Conservation (phyloP, 2,329 filamentous ascomycete genomes). For the Alternaria tenuissima region DNA sequence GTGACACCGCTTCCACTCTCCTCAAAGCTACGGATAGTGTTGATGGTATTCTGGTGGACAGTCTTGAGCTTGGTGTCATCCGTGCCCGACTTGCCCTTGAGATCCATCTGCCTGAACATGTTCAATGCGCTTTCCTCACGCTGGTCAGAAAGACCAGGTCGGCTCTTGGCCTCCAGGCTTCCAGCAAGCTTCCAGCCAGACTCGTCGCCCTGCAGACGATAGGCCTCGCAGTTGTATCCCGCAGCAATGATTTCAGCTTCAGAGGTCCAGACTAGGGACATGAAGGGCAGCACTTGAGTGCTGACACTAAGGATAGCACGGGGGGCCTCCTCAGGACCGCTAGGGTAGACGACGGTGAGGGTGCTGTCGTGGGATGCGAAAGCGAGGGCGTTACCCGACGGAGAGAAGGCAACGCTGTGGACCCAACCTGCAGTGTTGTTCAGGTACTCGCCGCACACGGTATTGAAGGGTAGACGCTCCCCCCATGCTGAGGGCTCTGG, state of each 20-base stretch:
- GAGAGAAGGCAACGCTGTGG: conserved; percentile 91
- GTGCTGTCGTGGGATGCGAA: conserved; percentile 96
- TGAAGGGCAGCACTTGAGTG: conserved; percentile 90
- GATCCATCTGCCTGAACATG: conserved; percentile 99
- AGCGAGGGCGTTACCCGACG: conserved; percentile 89
- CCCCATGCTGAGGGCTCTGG: conserved; percentile 92
- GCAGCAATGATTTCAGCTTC: conserved; percentile 95
- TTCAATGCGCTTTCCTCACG: conserved; percentile 93
- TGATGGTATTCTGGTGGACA: conserved; percentile 95
- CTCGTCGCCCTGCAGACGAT: conserved; percentile 82
- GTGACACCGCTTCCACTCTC: conserved; percentile 69
- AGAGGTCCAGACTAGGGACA: conserved; percentile 88
- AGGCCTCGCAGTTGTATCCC: conserved; percentile 87
- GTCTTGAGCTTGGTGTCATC: conserved; percentile 96
- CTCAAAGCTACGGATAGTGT: conserved; percentile 80
- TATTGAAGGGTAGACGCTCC: conserved; percentile 96
- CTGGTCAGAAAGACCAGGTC: conserved; percentile 65
- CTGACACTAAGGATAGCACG: conserved; percentile 88
- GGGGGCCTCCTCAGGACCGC: conserved; percentile 87
- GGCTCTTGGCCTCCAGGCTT: conserved; percentile 77
- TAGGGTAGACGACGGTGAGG: conserved; percentile 94
- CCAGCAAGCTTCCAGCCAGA: conserved; percentile 85
- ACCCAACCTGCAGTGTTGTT: conserved; percentile 98
- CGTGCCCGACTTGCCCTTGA: conserved; percentile 78
- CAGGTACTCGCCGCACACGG: conserved; percentile 93